Base-by-base conservation (phyloP, 2,329 filamentous ascomycete species). In the Lecanosticta acicola region DNA sequence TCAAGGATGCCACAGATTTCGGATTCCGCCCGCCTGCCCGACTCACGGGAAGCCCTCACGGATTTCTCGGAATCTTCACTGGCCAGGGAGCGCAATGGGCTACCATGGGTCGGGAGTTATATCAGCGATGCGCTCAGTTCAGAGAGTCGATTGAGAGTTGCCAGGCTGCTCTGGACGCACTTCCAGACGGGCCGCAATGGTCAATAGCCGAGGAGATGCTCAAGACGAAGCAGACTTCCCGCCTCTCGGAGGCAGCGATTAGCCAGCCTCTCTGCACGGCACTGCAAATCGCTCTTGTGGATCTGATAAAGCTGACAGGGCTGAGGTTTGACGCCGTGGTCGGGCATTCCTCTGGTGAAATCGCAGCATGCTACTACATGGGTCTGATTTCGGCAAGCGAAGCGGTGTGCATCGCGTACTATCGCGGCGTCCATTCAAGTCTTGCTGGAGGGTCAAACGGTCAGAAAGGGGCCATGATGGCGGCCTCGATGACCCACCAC, bases 221-320 rank as follows among this genome's bases (percentile, higher is more conserved):
- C 75, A 79, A 51, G 65, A 79, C 3, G 72, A 64, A 0, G 52
- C 75, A 3, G 1, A 46, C 57, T 48, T 62, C 21, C 8, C 50
- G 50, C 7, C 21, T 55, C 17, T 13, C 21, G 16, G 49, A 62
- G 33, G 58, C 66, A 9, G 58, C 56, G 21, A 51, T 78, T 14
- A 69, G 73, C 0, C 77, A 80, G 51, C 74, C 77, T 1, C 57
- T 78, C 1, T 79, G 72, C 40, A 79, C 77, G 0, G 76, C 76
- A 0, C 34, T 81, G 1, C 78, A 81, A 51, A 66, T 81, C 2
- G 75, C 66, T 0, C 53, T 78, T 1, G 63, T 73, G 0, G 65
- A 74, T 17, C 54, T 70, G 0, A 62, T 76, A 1, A 20, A 19
- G 3, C 39, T 49, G 10, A 57, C 54, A 26, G 52, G 51, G 13